phyloP scores from a whole-genome alignment of 2,329 filamentous ascomycete genomes.

The Penicillium rolfsii region DNA sequence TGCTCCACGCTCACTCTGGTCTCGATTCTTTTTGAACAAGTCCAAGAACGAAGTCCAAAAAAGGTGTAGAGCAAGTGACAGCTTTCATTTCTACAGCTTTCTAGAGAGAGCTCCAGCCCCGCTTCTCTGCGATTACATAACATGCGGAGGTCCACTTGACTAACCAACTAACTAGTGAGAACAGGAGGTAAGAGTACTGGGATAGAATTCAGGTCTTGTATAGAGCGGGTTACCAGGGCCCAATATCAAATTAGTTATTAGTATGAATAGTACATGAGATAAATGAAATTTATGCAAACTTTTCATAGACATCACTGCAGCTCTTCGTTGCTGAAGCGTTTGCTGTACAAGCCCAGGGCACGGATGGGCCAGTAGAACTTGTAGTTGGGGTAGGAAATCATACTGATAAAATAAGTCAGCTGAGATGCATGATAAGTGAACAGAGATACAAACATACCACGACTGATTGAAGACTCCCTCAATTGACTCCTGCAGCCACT shows the following conservation, averaged over 20 bases:
- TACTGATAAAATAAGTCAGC: constrained; percentile 56
- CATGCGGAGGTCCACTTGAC: neutral
- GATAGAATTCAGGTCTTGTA: neutral
- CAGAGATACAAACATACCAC: constrained; percentile 61
- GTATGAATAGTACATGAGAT: neutral
- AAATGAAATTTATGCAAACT: neutral
- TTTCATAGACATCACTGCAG: constrained; percentile 41
- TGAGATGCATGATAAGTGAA: neutral
- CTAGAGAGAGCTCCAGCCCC: constrained; percentile 4
- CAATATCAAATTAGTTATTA: constrained; percentile 9
- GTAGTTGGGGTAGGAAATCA: constrained; percentile 99
- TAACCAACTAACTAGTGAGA: no score
- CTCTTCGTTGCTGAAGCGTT: constrained; percentile 68
- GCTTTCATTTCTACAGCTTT: constrained; percentile 13
- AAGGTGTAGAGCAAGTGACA: neutral
- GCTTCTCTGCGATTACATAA: constrained; percentile 13
- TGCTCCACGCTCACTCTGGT: neutral
- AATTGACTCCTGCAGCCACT: constrained; percentile 94
- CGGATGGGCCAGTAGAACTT: constrained; percentile 96
- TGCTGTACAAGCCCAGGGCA: constrained; percentile 86
- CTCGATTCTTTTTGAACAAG: no score
- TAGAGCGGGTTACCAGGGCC: neutral
- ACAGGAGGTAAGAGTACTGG: no score
- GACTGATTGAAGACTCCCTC: constrained; percentile 99
- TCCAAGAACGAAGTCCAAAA: neutral